These are phyloP conservation scores for Talaromyces albobiverticillius DNA, from an alignment of 2,329 filamentous ascomycete genomes.

Conservation along the genomic window DNA sequence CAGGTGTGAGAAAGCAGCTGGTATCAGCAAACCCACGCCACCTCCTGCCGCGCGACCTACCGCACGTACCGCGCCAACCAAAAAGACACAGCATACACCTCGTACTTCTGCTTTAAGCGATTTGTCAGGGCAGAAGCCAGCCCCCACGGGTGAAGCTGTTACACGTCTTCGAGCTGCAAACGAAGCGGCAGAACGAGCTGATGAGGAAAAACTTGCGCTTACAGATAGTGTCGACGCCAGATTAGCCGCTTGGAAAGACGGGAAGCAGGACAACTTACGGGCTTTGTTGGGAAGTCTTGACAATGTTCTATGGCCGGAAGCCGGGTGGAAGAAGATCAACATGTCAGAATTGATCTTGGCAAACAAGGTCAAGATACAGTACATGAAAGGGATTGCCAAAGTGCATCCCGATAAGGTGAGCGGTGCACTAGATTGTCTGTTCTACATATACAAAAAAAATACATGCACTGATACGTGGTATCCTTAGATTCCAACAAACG, in stretches of 20 bases:
- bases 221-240: slow-evolving; percentile 79
- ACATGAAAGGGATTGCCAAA: slow-evolving; percentile 99
- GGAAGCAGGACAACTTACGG: slow-evolving; percentile 88
- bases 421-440: background rate
- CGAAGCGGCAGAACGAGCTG: slow-evolving; percentile 76
- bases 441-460: background rate
- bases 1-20: slow-evolving; percentile 82
- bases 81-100: slow-evolving; percentile 12
- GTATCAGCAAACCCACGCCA: slow-evolving; percentile 55
- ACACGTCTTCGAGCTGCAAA: slow-evolving; percentile 79
- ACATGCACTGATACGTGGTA: background rate
- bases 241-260: slow-evolving; percentile 78
- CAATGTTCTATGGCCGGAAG: slow-evolving; percentile 82
- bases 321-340: slow-evolving; percentile 95
- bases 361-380: slow-evolving; percentile 93
- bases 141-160: slow-evolving; percentile 69
- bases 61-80: slow-evolving; percentile 43
- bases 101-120: slow-evolving; percentile 28
- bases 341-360: slow-evolving; percentile 90
- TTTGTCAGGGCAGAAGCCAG: slow-evolving; percentile 38
- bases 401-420: slow-evolving; percentile 95
- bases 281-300: slow-evolving; percentile 85
- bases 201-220: slow-evolving; percentile 90
- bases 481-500: slow-evolving; percentile 57
- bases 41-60: slow-evolving; percentile 47